Evolutionary conservation across 2,329 filamentous ascomycete species (phyloP), one percentile per base, ranked within the genome.

Genomic region (Trichoderma pleuroti): DNA sequence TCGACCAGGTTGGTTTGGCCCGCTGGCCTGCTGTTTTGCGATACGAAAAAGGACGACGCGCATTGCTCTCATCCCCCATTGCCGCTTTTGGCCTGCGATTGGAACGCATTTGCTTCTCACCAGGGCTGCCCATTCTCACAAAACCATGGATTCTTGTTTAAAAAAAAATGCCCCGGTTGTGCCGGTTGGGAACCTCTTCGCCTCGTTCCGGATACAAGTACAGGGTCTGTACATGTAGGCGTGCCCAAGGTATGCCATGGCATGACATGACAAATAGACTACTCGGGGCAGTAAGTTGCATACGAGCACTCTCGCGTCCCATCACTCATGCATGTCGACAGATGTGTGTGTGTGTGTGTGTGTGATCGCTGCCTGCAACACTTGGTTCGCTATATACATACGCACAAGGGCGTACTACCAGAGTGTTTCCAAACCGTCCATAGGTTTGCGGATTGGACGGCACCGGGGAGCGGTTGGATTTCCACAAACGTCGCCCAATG

Each of bases 361-460:
- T 54, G 30, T 36, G 30, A 36, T 65, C 21, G 62, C 28, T 30
- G 36, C 52, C 24, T 30, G 24, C 24, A 32, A 46, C 32, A 67
- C 49, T 56, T 39, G 34, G 49, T 46, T 30, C n/a, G 39, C 36
- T 49, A 16, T n/a, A 70, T 66, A n/a, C n/a, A 70, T 66, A n/a
- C n/a, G 36, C 52, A 60, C 36, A 70, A 36, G 24, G 34, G 21
- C 42, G 36, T 36, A 65, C 21, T 36, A 12, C 34, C 34, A 42
- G 3, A 30, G 36, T n/a, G 18, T n/a, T 12, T 3, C 21, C n/a
- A n/a, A n/a, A n/a, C n/a, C n/a, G 26, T 34, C 21, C 28, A 46
- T 26, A 21, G 46, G 34, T 46, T 46, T 59, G 46, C 49, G 61
- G 60, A 34, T 64, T 64, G 36, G 49, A 64, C 60, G 36, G 61